phyloP scores from a whole-genome alignment of 768 basidiomycete species.

The Lyophyllum semitale region DNA sequence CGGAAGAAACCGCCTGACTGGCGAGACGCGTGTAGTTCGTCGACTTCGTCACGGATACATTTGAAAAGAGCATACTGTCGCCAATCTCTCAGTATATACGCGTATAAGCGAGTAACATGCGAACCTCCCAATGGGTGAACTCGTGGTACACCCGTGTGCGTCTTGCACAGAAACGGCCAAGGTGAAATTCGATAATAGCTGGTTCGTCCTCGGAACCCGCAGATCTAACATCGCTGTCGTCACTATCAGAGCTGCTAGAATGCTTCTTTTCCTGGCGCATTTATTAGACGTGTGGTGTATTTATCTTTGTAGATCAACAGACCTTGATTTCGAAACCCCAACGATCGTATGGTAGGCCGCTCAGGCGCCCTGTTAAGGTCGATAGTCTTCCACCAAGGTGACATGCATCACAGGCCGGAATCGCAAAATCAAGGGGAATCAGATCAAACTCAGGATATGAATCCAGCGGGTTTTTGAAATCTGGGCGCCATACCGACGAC shows the following conservation, averaged over 20 bases:
- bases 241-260: conserved; percentile 17
- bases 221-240: conserved; percentile 4
- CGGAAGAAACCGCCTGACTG: conserved; percentile 53
- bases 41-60: conserved; percentile 57
- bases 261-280: conserved; percentile 6
- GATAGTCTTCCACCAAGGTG: conserved; percentile 72
- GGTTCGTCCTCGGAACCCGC: conserved; percentile 15
- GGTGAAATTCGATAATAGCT: conserved; percentile 45
- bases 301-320: neutral
- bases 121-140: conserved; percentile 84
- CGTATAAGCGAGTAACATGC: conserved; percentile 17
- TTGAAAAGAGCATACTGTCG: conserved; percentile 67
- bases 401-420: conserved; percentile 81
- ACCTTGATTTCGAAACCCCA: conserved; percentile 55
- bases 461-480: conserved; percentile 66
- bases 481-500: conserved; percentile 81
- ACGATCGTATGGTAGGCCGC: conserved; percentile 71
- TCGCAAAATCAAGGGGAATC: conserved; percentile 50
- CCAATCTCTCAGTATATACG: conserved; percentile 6
- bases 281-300: conserved; percentile 7
- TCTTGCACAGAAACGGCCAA: conserved; percentile 81
- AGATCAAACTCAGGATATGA: conserved; percentile 67
- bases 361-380: conserved; percentile 59
- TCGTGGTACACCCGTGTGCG: conserved; percentile 69
- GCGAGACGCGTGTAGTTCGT: conserved; percentile 43